Base-by-base conservation (phyloP, 176 grass and related monocot species). In the Aegilops speltoides region DNA sequence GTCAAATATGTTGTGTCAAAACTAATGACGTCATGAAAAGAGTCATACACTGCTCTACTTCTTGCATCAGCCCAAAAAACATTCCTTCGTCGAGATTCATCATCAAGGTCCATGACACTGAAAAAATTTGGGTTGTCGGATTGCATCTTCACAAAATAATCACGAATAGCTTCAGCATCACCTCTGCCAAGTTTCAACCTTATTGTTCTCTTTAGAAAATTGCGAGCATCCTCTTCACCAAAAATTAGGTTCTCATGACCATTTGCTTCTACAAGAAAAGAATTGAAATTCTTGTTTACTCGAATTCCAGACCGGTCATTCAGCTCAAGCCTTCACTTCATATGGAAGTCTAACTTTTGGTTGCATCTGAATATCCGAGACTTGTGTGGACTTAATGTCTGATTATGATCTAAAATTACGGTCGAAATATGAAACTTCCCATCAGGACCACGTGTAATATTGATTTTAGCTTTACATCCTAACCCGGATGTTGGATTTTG, bases 41-140 rank as follows among this genome's bases (percentile, higher is more conserved):
- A 37, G 25, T 71, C 84, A 79, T 86, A 79, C 37, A 76, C 75
- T 59, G 34, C 64, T n/a, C 60, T 78, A 56, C 76, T 86, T 34
- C 84, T 78, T 86, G 84, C 84, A 71, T 79, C 75, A 20, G 64
- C 64, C 84, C 63, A 86, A 57, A 86, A 78, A 34, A 77, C 46
- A 69, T 69, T 79, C 63, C 46, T 86, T 9, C 79, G 33, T 23
- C 75, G 41, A 6, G 37, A 78, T 23, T 86, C 38, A 29, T 86
- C 73, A 69, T 86, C 84, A 23, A 79, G 10, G 40, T 86, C 75
- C 63, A 78, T 79, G 50, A 66, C 45, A 40, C 41, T 45, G 11
- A 45, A 45, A 45, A 45, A 45, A 12, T 4, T 45, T 45, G 10
- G 9, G 41, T 45, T 79, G 1, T 86, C 56, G 12, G 59, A 78